Base-by-base conservation (phyloP, 2,329 filamentous ascomycete species). In the Fusarium chaquense region DNA sequence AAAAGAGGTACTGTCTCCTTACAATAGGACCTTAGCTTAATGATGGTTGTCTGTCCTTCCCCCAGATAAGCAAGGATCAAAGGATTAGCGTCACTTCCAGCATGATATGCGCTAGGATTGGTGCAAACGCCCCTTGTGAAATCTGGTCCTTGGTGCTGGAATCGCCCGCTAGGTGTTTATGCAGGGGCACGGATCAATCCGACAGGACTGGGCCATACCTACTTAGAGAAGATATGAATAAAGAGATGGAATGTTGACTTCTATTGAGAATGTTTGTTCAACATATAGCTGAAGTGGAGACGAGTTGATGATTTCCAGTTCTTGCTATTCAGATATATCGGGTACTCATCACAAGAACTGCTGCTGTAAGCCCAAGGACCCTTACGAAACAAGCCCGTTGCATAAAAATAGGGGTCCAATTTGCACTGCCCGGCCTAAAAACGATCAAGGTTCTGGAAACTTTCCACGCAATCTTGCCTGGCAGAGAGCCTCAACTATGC, bases 21-120 rank as follows among this genome's bases (percentile, higher is more conserved):
- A 36, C 55, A 41, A 38, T 49, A 35, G 16, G 33, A 51, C 35
- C 52, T 45, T 47, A 52, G 43, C 61, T 52, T 38, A 40, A 24
- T 35, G 57, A 45, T 38, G 61, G 40, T 65, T 65, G 66, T 65
- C 59, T 65, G 59, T 71, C 68, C 66, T 66, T 65, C 64, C 66
- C 65, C 70, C 63, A 62, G 61, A 71, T 71, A 71, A 73, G 72
- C 62, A 65, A 64, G 67, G 67, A 53, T 60, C 38, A 28, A 26
- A 40, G 26, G n/a, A 64, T 64, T 64, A 71, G 60, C 60, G 65
- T 71, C 53, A 51, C 53, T 60, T 56, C 18, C 60, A 61, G 71
- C 41, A 62, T 69, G 71, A 69, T 62, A 64, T 26, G 61, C 61
- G 54, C 68, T 66, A 53, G 72, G 72, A 74, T 74, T 73, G 70